Evolutionary conservation across 257 asterid genomes (phyloP), one percentile per base, ranked within the genome.

Genomic region (Rhazya stricta): DNA sequence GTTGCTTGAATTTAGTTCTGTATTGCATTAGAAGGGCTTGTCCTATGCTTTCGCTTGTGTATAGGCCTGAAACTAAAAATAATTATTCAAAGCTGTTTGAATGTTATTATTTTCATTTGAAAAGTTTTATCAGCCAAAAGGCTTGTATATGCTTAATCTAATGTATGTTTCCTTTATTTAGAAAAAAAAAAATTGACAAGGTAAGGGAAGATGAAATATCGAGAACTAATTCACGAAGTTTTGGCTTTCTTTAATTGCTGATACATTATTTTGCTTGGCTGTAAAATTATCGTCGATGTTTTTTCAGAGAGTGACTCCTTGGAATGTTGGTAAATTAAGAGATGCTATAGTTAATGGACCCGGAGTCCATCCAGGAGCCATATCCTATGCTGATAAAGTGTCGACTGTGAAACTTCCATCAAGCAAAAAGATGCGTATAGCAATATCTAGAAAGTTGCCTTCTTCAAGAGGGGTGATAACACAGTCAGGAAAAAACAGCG

Each of bases 221-320:
- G 73, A 7, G 30, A 68, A 57, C 60, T 19, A 27, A 6, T 43
- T 51, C 23, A 30, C 2, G n/a, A 13, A 45, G 39, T 15, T 58
- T 46, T 70, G 6, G 4, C 21, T 48, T 43, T 58, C 23, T 62
- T 43, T 15, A 37, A 53, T 50, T 37, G 67, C 45, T 39, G 54
- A 13, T 9, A 21, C 60, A 6, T 77, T 69, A 27, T 50, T 62
- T 30, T 67, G 54, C 29, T 43, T 36, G 70, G 70, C 18, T 65
- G 18, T 69, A 41, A 74, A 67, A 12, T 54, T 67, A 58, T 18
- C 19, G 41, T 62, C 46, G 0, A 18, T 62, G 21, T 30, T 76
- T 77, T 57, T 74, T 73, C 90, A 94, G 99, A 90, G 93, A 84
- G 96, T 94, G 83, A 94, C 97, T 79, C 96, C 97, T 75, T 92